A percentile compares a stretch with the other conserved stretches of the same genome.
Conservation (phyloP, 2,329 filamentous ascomycete genomes). For the Ophiocordyceps camponoti-floridani region DNA sequence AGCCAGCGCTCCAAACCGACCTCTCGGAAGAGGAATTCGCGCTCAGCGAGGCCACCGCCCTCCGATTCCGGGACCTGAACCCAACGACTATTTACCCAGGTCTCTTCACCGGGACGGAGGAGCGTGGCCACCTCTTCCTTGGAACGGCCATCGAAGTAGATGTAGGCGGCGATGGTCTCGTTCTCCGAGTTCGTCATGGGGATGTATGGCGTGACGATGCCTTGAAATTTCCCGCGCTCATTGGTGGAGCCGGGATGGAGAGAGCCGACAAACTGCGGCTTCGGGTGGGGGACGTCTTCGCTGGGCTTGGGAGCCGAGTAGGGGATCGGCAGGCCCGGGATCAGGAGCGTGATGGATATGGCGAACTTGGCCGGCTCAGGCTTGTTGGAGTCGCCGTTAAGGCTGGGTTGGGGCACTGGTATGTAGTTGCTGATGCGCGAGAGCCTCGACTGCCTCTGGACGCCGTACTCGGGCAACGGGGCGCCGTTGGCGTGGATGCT, state of each 20-base stretch:
- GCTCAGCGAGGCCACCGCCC: constrained; percentile 83
- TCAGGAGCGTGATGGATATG: constrained; percentile 92
- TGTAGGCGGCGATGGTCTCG: constrained; percentile 95
- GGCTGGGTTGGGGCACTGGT: constrained; percentile 74
- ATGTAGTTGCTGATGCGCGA: constrained; percentile 96
- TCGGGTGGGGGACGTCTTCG: constrained; percentile 58
- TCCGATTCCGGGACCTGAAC: constrained; percentile 84
- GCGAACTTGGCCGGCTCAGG: constrained; percentile 91
- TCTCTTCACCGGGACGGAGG: constrained; percentile 82
- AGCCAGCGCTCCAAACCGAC: constrained; percentile 93
- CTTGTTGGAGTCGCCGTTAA: constrained; percentile 45
- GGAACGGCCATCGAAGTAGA: constrained; percentile 88
- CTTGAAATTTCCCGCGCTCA: constrained; percentile 27
- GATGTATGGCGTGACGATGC: constrained; percentile 66
- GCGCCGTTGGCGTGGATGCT: constrained; percentile 74
- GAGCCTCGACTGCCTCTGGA: constrained; percentile 81
- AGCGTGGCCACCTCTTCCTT: constrained; percentile 97
- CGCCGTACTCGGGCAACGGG: constrained; percentile 80
- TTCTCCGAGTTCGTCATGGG: constrained; percentile 85
- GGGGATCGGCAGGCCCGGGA: constrained; percentile 71
- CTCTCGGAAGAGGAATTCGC: constrained; percentile 93
- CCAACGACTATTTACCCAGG: constrained; percentile 98
- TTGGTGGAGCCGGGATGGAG: constrained; percentile 34
- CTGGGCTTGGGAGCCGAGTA: constrained; percentile 81
- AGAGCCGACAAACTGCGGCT: constrained; percentile 63